Base-by-base conservation (phyloP, 331 rosid species). In the Arachis monticola region DNA sequence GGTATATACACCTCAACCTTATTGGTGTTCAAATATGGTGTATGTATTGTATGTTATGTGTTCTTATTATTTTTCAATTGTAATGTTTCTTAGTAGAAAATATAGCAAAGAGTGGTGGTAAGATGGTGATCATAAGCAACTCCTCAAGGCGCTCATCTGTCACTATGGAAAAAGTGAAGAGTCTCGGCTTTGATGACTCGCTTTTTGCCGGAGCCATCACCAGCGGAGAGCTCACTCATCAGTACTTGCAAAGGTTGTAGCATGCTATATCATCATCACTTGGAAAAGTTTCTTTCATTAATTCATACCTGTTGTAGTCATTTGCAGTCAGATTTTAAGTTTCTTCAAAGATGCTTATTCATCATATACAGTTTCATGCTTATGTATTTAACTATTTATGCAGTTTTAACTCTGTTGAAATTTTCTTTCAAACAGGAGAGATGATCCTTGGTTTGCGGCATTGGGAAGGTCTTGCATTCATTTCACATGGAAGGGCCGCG, bases 161-260 rank as follows among this genome's bases (percentile, higher is more conserved):
- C 1, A 94, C 97, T 17, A 83, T 94, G 82, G 96, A 91, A 55
- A 94, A 94, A 83, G 58, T 94, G 14, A 65, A 70, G 74, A 86
- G 82, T 83, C 96, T 94, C 61, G 99, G 99, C 9, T 91, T 94
- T 79, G 99, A 94, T 73, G 78, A 93, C 64, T 90, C 93, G 67
- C 88, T 91, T 59, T 94, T 94, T 85, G 61, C 70, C 0, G 99
- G 99, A 62, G 97, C 92, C 71, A 69, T 94, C 76, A 94, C 99
- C 42, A 94, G 99, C 53, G 99, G 97, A 63, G 99, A 94, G 77
- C 79, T 94, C 64, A 90, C 97, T 57, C 96, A 94, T 79, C 94
- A 75, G 50, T 84, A 72, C 81, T 79, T 93, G 86, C 90, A 83
- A 69, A 91, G 96, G 97, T 93, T 63, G 4, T 22, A 41, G 5